phyloP scores from a whole-genome alignment of 2,329 filamentous ascomycete genomes.

The Clonostachys rosea region DNA sequence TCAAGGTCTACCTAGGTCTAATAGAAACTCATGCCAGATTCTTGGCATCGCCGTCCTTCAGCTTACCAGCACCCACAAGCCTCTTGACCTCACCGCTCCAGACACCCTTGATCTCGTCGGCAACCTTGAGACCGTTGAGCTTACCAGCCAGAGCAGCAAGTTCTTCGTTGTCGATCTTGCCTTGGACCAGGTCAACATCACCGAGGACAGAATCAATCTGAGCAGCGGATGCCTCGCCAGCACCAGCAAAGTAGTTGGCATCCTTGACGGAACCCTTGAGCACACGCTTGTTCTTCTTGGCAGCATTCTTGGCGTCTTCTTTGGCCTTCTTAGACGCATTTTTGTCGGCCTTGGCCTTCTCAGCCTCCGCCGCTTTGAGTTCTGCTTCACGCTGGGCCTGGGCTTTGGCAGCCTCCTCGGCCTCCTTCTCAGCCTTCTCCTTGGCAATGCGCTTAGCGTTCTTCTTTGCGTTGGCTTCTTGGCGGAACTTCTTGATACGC shows the following conservation, averaged over 20 bases:
- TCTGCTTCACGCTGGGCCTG: slow-evolving; percentile 81
- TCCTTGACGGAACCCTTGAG: slow-evolving; percentile 93
- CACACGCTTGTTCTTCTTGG: slow-evolving; percentile 99
- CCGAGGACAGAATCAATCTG: slow-evolving; percentile 79
- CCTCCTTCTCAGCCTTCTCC: slow-evolving; percentile 86
- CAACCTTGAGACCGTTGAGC: slow-evolving; percentile 74
- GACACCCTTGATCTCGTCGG: slow-evolving; percentile 77
- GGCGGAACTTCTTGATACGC: slow-evolving; percentile 95
- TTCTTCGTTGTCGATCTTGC: slow-evolving; percentile 87
- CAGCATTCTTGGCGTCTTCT: slow-evolving; percentile 96
- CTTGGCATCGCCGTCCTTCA: slow-evolving; percentile 81
- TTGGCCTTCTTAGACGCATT: slow-evolving; percentile 92
- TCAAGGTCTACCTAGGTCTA: no score
- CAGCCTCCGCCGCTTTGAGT: slow-evolving; percentile 73
- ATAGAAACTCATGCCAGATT: slow-evolving; percentile 46
- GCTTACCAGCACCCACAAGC: slow-evolving; percentile 76
- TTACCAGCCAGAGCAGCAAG: slow-evolving; percentile 78
- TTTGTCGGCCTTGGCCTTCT: slow-evolving; percentile 79
- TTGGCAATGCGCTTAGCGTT: slow-evolving; percentile 90
- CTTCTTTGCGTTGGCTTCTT: slow-evolving; percentile 88
- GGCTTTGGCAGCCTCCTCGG: slow-evolving; percentile 77
- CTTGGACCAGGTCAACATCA: slow-evolving; percentile 83
- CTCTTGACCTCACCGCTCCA: slow-evolving; percentile 76
- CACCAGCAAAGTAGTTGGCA: slow-evolving; percentile 85
- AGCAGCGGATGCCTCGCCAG: slow-evolving; percentile 66